These are phyloP conservation scores for Raffaelea arxii DNA, from an alignment of 2,329 filamentous ascomycete species.

Conservation along the genomic window DNA sequence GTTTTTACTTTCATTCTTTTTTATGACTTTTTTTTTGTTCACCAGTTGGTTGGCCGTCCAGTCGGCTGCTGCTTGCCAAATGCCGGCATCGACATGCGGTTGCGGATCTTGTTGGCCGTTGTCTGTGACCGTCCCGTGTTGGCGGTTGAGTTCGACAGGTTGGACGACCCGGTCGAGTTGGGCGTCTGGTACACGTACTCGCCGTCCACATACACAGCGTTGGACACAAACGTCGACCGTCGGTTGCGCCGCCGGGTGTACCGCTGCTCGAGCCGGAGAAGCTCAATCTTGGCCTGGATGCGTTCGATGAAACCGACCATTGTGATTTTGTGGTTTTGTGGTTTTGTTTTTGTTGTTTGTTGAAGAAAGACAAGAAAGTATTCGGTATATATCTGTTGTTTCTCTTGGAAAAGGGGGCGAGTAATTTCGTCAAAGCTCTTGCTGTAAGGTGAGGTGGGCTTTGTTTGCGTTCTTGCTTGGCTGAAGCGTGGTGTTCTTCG, in stretches of 20 bases:
- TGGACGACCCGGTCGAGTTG: slow-evolving; percentile 45
- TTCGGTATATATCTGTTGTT: too few relatives aligned
- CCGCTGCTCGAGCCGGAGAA: slow-evolving; percentile 89
- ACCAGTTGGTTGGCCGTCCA: slow-evolving; percentile 28
- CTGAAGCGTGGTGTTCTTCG: too few relatives aligned
- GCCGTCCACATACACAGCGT: slow-evolving; percentile 86
- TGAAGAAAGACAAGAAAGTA: not conserved
- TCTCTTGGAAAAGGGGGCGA: not conserved
- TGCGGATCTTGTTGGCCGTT: slow-evolving; percentile 25
- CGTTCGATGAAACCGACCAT: slow-evolving; percentile 43
- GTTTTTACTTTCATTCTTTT: too few relatives aligned
- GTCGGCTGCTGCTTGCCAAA: slow-evolving; percentile 36
- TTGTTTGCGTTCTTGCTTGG: too few relatives aligned
- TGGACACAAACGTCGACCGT: slow-evolving; percentile 80
- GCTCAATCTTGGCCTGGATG: slow-evolving; percentile 65
- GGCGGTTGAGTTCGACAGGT: slow-evolving; percentile 24
- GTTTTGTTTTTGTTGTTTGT: not conserved
- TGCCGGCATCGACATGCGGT: slow-evolving; percentile 47
- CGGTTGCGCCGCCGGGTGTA: slow-evolving; percentile 83
- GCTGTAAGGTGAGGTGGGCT: too few relatives aligned
- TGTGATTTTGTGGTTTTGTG: slow-evolving; percentile 1
- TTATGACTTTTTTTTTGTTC: slow-evolving; percentile 19
- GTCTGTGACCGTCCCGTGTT: slow-evolving; percentile 27
- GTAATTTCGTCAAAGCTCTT: not conserved
- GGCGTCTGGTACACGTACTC: slow-evolving; percentile 79